Percentiles rank a stretch among this genome's conserved stretches.
These are phyloP conservation scores for Lepraria neglecta DNA, from an alignment of 495 filamentous ascomycete species.

Conservation along the genomic window DNA sequence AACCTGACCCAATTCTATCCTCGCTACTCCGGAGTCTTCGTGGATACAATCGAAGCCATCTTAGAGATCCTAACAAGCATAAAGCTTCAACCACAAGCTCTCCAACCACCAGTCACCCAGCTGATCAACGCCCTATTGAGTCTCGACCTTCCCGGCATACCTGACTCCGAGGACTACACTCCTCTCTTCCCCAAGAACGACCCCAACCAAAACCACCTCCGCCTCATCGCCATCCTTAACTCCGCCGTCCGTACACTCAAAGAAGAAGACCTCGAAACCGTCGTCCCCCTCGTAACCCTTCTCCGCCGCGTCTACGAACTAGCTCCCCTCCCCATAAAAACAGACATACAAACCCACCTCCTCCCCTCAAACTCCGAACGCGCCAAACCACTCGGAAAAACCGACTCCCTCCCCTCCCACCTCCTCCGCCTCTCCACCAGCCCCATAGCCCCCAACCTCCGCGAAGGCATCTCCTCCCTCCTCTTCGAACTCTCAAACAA, in stretches of 20 bases:
- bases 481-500: constrained; percentile 82
- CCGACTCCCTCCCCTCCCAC: constrained; percentile 65
- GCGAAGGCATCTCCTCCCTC: constrained; percentile 68
- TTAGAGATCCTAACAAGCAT: constrained; percentile 61
- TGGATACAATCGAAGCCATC: constrained; percentile 61
- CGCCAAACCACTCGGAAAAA: constrained; percentile 68
- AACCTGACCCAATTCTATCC: constrained; percentile 73
- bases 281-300: constrained; percentile 64
- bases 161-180: constrained; percentile 28
- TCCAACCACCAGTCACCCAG: constrained; percentile 54
- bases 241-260: constrained; percentile 52
- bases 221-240: constrained; percentile 68
- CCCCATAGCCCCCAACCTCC: constrained; percentile 58
- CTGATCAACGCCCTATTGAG: constrained; percentile 78
- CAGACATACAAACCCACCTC: constrained; percentile 58
- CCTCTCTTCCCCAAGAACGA: constrained; percentile 62
- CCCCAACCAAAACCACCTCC: constrained; percentile 55
- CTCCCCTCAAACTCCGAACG: constrained; percentile 77
- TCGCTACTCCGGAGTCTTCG: constrained; percentile 52
- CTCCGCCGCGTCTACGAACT: constrained; percentile 66
- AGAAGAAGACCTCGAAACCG: constrained; percentile 62
- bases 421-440: constrained; percentile 76
- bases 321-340: constrained; percentile 57
- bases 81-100: constrained; percentile 48
- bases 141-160: constrained; percentile 52